Conservation (phyloP, 371 early-diverging fungal species). For the Rhizopus arrhizus region DNA sequence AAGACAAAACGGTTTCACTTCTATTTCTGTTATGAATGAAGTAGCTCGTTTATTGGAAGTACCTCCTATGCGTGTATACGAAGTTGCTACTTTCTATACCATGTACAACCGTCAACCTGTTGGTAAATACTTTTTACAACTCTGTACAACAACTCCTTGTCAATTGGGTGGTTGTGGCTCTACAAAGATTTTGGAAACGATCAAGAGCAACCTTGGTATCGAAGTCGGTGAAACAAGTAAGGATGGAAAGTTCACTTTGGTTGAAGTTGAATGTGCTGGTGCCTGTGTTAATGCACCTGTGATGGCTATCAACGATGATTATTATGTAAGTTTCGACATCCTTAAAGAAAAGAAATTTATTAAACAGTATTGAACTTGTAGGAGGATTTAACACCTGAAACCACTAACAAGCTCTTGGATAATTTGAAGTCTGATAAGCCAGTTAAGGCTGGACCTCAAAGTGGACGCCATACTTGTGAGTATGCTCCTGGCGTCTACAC, state of each 20-base stretch:
- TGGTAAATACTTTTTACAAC: conserved; percentile 96
- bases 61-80: conserved; percentile 98
- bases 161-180: conserved; percentile 89
- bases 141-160: conserved; percentile 98
- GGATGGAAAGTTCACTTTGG: conserved; percentile 94
- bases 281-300: conserved; percentile 99
- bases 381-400: conserved; percentile 96
- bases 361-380: conserved; percentile 26
- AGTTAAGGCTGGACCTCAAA: conserved; percentile 84
- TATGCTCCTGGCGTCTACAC: conserved; percentile 78
- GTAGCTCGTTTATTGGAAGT: conserved; percentile 93
- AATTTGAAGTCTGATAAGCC: conserved; percentile 76
- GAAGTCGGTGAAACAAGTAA: conserved; percentile 92
- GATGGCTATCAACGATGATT: conserved; percentile 96
- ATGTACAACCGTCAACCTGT: conserved; percentile 99
- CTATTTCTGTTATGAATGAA: conserved; percentile 95
- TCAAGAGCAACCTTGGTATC: conserved; percentile 86
- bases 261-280: conserved; percentile 98
- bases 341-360: neutral
- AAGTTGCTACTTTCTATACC: conserved; percentile 99
- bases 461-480: conserved; percentile 88
- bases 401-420: conserved; percentile 87
- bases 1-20: conserved; percentile 91
- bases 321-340: conserved; percentile 68
- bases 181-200: conserved; percentile 83